Percentiles rank a stretch among this genome's conserved stretches.
phyloP scores from a whole-genome alignment of 768 basidiomycete genomes.

The Boletus fagicola region DNA sequence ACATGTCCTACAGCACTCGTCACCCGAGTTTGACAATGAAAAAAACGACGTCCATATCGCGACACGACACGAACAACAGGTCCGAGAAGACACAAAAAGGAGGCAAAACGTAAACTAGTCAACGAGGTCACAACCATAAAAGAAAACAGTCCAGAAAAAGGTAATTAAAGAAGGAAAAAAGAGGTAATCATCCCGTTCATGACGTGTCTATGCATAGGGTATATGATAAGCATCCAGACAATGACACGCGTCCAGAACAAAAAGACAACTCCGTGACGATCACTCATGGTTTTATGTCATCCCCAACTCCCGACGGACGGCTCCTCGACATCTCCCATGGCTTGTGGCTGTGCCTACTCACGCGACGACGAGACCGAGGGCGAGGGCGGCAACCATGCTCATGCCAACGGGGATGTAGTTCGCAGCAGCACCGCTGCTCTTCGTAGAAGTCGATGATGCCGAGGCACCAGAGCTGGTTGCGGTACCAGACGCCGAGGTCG shows the following conservation, averaged over 20 bases:
- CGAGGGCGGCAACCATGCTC: slow-evolving; percentile 30
- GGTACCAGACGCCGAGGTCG: slow-evolving; percentile 31
- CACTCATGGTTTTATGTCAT: neutral
- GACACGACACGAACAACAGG: slow-evolving; percentile 1
- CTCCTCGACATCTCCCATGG: neutral
- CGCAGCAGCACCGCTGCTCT: slow-evolving; percentile 9
- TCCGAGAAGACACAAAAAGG: neutral
- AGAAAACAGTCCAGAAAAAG: neutral
- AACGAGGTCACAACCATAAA: neutral
- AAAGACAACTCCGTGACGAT: neutral
- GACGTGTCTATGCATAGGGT: slow-evolving; percentile 15
- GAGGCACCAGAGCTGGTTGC: slow-evolving; percentile 20
- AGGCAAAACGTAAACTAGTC: neutral
- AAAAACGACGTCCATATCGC: slow-evolving; percentile 3
- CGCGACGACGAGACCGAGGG: slow-evolving; percentile 29
- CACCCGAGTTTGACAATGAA: neutral
- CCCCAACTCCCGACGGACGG: neutral
- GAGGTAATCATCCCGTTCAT: neutral
- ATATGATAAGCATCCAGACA: slow-evolving; percentile 12
- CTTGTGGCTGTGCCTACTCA: slow-evolving; percentile 8
- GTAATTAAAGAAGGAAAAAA: neutral
- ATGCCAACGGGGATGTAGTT: slow-evolving; percentile 30
- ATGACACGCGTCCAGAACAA: neutral
- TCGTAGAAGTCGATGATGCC: slow-evolving; percentile 17
- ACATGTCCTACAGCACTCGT: neutral